Conservation (phyloP, 2,329 filamentous ascomycete genomes). For the Beauveria sp. region DNA sequence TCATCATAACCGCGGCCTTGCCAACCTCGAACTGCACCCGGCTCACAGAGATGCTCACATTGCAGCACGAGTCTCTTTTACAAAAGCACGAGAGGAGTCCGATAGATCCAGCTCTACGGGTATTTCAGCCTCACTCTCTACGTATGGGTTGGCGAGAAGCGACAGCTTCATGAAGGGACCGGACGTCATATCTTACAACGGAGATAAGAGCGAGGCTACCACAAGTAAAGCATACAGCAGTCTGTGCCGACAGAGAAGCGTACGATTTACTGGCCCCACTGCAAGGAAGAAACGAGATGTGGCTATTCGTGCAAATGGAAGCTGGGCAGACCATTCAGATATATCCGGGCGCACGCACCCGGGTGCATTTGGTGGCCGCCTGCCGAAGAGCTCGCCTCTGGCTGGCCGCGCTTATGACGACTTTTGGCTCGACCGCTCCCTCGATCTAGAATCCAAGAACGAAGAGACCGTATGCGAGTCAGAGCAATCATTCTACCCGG, state of each 20-base stretch:
- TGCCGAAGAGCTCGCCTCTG: constrained; percentile 1
- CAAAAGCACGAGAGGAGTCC: constrained; percentile 32
- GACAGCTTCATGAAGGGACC: constrained; percentile 16
- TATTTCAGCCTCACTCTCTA: neutral
- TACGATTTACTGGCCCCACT: constrained; percentile 42
- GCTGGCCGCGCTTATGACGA: neutral
- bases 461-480: neutral
- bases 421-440: constrained; percentile 1
- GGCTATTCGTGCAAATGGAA: constrained; percentile 22
- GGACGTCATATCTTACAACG: constrained; percentile 13
- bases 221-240: constrained; percentile 12
- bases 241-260: constrained; percentile 42
- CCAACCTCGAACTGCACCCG: constrained; percentile 40
- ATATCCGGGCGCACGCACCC: neutral
- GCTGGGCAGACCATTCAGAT: neutral
- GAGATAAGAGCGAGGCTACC: constrained; percentile 15
- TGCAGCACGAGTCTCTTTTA: constrained; percentile 54
- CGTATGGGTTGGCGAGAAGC: constrained; percentile 12
- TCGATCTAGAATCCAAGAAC: neutral
- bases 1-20: constrained; percentile 34
- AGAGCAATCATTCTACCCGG: neutral
- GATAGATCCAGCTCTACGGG: neutral
- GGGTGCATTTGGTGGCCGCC: neutral
- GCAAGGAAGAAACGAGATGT: constrained; percentile 22
- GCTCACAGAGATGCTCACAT: constrained; percentile 53